phyloP scores from a whole-genome alignment of 2,329 filamentous ascomycete species.

The Exophiala sideris region DNA sequence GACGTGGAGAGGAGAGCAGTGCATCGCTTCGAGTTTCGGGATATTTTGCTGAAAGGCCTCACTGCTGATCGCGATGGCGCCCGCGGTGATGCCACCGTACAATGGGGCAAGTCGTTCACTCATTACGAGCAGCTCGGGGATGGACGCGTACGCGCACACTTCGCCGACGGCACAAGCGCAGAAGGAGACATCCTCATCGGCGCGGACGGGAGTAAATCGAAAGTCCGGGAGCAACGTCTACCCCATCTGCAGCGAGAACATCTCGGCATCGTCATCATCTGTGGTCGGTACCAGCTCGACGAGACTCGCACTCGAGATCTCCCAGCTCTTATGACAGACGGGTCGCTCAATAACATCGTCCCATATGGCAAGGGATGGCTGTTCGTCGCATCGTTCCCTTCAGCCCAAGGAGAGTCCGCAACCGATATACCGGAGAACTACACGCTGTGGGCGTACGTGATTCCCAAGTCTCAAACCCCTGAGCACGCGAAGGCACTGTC shows the following conservation, averaged over 20 bases:
- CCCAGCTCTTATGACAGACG: conserved; percentile 29
- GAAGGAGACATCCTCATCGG: conserved; percentile 38
- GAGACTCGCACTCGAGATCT: not conserved
- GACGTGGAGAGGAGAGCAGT: conserved; percentile 19
- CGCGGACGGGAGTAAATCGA: conserved; percentile 38
- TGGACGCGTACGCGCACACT: conserved; percentile 30
- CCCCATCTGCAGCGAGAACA: conserved; percentile 37
- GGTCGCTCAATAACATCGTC: conserved; percentile 19
- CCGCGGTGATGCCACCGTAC: conserved; percentile 25
- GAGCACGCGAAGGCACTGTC: not conserved
- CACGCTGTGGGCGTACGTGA: conserved; percentile 28
- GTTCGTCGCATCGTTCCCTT: conserved; percentile 7
- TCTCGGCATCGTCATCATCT: conserved; percentile 38
- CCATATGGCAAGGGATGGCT: conserved; percentile 7
- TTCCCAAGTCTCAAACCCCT: conserved; percentile 11
- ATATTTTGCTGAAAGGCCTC: conserved; percentile 34
- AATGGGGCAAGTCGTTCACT: conserved; percentile 33
- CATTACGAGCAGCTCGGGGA: conserved; percentile 22
- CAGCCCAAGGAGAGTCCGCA: not conserved
- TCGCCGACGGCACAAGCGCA: conserved; percentile 35
- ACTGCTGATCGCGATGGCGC: not conserved
- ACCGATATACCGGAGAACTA: conserved; percentile 23
- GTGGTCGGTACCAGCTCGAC: conserved; percentile 33
- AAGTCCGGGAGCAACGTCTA: conserved; percentile 37
- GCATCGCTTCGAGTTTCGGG: conserved; percentile 36